phyloP scores from a whole-genome alignment of 768 basidiomycete species.

The Amylocystis lapponica region DNA sequence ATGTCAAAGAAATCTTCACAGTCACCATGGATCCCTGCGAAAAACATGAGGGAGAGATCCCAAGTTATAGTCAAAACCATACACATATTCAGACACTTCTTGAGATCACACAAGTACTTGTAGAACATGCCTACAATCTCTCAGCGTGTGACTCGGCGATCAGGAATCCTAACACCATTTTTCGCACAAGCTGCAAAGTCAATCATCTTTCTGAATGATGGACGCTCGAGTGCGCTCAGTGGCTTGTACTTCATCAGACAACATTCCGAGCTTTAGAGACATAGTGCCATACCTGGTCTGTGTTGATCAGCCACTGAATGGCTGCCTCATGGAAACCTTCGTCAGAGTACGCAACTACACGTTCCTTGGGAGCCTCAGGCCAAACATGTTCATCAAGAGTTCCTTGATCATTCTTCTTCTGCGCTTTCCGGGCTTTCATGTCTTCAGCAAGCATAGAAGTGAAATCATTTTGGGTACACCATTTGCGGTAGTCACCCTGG shows the following conservation, averaged over 20 bases:
- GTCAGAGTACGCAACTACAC: slow-evolving; percentile 26
- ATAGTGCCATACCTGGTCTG: slow-evolving; percentile 29
- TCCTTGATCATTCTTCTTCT: slow-evolving; percentile 7
- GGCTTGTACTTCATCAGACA: slow-evolving; percentile 13
- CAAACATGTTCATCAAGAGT: slow-evolving; percentile 22
- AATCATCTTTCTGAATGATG: slow-evolving; percentile 30
- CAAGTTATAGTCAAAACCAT: too few relatives aligned
- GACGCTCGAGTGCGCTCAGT: slow-evolving; percentile 28
- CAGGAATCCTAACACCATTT: slow-evolving; percentile 32
- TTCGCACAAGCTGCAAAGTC: slow-evolving; percentile 32
- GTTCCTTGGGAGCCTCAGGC: slow-evolving; percentile 11
- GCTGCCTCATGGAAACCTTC: slow-evolving; percentile 24
- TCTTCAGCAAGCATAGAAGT: slow-evolving; percentile 26
- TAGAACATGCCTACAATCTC: slow-evolving; percentile 27
- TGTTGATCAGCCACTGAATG: slow-evolving; percentile 32
- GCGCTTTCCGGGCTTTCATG: slow-evolving; percentile 15
- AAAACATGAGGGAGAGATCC: too few relatives aligned
- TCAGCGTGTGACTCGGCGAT: slow-evolving; percentile 18
- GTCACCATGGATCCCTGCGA: background rate
- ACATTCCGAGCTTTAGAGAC: background rate
- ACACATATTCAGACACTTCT: slow-evolving; percentile 18
- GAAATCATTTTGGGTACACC: slow-evolving; percentile 23
- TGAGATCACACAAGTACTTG: slow-evolving; percentile 4
- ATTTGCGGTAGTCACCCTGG: slow-evolving; percentile 19
- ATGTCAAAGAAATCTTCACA: slow-evolving; percentile 29